These are phyloP conservation scores for Solanum etuberosum DNA, from an alignment of 257 asterid genomes.

Conservation along the genomic window DNA sequence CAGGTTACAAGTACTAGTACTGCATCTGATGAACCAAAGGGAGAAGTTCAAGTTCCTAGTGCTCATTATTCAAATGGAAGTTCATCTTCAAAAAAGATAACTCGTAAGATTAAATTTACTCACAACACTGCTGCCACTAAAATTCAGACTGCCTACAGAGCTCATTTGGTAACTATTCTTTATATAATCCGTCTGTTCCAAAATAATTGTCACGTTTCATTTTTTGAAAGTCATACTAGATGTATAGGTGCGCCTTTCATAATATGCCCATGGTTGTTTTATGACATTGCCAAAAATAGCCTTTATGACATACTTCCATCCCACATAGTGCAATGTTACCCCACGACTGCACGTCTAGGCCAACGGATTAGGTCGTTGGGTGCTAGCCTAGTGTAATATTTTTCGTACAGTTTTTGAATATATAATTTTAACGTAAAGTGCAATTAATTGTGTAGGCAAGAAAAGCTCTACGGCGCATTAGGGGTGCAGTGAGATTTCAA, in stretches of 20 bases:
- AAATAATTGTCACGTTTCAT: not conserved
- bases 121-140: constrained; percentile 34
- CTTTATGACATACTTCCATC: not conserved
- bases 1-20: not conserved
- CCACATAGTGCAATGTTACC: not conserved
- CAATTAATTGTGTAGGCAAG: constrained; percentile 28
- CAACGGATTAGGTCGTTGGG: not conserved
- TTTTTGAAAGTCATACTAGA: accelerated
- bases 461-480: constrained; percentile 27
- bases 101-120: not conserved
- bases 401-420: not conserved
- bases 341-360: not conserved
- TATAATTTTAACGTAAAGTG: not conserved
- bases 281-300: not conserved
- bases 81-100: constrained; percentile 4
- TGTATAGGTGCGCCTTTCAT: not conserved
- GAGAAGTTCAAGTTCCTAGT: not conserved
- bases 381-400: not conserved
- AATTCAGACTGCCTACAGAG: constrained; percentile 49
- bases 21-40: constrained; percentile 9
- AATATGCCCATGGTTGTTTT: too few species aligned
- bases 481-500: constrained; percentile 30
- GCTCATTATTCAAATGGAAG: constrained; percentile 14
- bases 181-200: accelerated
- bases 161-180: constrained; percentile 20